Conservation (phyloP, 2,329 filamentous ascomycete genomes). For the Sphaerulina musiva region DNA sequence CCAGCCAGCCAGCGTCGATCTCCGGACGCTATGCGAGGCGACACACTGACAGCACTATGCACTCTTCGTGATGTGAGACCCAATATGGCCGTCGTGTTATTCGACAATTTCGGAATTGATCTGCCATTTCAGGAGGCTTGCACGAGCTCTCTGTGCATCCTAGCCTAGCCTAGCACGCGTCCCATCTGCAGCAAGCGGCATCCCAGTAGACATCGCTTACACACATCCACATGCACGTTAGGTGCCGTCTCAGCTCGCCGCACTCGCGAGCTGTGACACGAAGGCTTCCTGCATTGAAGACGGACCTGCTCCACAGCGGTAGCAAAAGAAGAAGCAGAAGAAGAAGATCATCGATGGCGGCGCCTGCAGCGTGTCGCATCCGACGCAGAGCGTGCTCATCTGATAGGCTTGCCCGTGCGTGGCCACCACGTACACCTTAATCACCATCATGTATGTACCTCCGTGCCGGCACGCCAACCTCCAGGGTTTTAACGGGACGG, state of each 20-base stretch:
- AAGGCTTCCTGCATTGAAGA: background rate
- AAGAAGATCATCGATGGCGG: background rate
- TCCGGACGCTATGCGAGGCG: too few species aligned
- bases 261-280: conserved; percentile 7
- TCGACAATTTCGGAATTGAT: conserved; percentile 17
- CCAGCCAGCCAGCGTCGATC: too few species aligned
- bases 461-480: background rate
- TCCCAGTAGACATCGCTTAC: conserved; percentile 11
- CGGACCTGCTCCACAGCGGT: background rate
- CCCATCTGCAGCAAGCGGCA: conserved; percentile 6
- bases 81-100: background rate
- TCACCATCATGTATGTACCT: background rate
- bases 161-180: conserved; percentile 6
- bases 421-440: background rate
- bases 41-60: too few species aligned
- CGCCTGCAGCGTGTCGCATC: conserved; percentile 2
- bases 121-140: conserved; percentile 13
- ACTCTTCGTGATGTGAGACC: background rate
- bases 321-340: too few species aligned
- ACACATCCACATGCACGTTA: background rate
- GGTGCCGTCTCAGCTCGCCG: conserved; percentile 10
- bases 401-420: conserved; percentile 3
- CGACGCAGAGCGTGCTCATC: background rate
- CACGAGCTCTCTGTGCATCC: conserved; percentile 14
- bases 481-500: conserved; percentile 12